A percentile compares a stretch with the other conserved stretches of the same genome.
Evolutionary conservation across 2,329 filamentous ascomycete genomes (phyloP).

Genomic region (Volutella citrinella): DNA sequence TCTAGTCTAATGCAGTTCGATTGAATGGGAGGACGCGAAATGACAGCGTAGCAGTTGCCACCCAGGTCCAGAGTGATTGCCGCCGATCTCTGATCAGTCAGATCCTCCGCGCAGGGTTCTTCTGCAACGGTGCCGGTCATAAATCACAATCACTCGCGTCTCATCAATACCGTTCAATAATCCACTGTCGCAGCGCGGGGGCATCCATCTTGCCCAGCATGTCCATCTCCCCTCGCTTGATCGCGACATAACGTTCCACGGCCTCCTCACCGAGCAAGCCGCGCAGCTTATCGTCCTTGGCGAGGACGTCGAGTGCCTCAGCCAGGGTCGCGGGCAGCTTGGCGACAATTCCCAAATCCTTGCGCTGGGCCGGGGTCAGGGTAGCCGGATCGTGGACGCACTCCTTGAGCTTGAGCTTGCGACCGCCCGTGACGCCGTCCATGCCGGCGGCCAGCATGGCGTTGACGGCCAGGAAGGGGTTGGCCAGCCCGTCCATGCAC

Average conservation of each 20-base stretch:
- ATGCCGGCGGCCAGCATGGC: conserved; percentile 31
- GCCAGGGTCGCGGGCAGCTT: conserved; percentile 53
- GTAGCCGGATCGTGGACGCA: conserved; percentile 52
- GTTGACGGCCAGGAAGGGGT: conserved; percentile 63
- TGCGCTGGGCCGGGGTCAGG: conserved; percentile 45
- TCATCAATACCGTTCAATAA: conserved; percentile 61
- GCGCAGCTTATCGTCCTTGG: conserved; percentile 43
- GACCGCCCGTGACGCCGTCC: conserved; percentile 22
- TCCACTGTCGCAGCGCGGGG: conserved; percentile 51
- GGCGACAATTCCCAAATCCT: conserved; percentile 49
- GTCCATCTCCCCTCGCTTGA: conserved; percentile 58
- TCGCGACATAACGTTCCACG: conserved; percentile 52
- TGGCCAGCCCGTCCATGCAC: conserved; percentile 74
- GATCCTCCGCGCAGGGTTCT: no score
- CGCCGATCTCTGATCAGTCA: no score
- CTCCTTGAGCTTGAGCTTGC: conserved; percentile 48
- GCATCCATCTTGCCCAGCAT: conserved; percentile 40
- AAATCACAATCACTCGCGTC: no score
- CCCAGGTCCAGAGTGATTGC: no score
- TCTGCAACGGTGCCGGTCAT: no score
- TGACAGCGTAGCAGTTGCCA: no score
- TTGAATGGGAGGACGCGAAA: no score
- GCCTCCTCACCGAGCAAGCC: conserved; percentile 46
- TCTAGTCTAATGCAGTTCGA: no score
- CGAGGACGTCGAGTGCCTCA: conserved; percentile 52